Evolutionary conservation across 2,329 filamentous ascomycete genomes (phyloP).

Genomic region (Alternaria sp.): DNA sequence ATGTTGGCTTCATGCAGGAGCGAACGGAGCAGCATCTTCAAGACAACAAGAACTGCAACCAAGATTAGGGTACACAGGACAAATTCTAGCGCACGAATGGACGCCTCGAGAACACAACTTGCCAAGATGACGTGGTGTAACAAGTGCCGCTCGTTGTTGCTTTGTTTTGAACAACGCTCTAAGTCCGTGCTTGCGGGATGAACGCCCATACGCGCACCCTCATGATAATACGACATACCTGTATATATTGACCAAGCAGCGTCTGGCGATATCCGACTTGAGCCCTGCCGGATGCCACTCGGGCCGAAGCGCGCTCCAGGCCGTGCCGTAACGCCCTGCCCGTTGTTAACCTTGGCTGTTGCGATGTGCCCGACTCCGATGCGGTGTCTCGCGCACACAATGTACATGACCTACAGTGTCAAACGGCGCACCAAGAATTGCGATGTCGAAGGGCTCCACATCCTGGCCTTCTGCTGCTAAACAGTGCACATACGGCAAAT

Average conservation of each 20-base stretch:
- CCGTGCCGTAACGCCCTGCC: conserved; percentile 57
- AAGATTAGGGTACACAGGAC: not conserved
- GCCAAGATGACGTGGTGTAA: not conserved
- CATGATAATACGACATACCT: conserved; percentile 37
- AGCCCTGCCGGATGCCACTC: conserved; percentile 58
- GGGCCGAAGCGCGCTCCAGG: conserved; percentile 62
- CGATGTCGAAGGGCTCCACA: conserved; percentile 56
- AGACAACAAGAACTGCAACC: not conserved
- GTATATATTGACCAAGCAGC: conserved; percentile 58
- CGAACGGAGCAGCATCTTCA: not conserved
- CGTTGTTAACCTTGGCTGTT: conserved; percentile 7
- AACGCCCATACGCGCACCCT: not conserved
- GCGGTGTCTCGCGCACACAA: not conserved
- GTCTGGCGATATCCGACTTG: conserved; percentile 53
- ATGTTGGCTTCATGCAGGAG: not conserved
- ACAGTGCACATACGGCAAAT: conserved; percentile 57
- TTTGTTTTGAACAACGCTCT: not conserved
- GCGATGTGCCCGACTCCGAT: not conserved
- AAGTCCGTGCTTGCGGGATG: not conserved
- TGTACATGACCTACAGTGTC: conserved; percentile 50
- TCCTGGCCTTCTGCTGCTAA: conserved; percentile 44
- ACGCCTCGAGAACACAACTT: not conserved
- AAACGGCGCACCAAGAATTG: conserved; percentile 57
- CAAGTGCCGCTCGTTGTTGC: not conserved
- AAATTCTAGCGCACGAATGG: not conserved